Evolutionary conservation across 2,329 filamentous ascomycete genomes (phyloP), one percentile per base, ranked within the genome.

Genomic region (Trichoderma afroharzianum): DNA sequence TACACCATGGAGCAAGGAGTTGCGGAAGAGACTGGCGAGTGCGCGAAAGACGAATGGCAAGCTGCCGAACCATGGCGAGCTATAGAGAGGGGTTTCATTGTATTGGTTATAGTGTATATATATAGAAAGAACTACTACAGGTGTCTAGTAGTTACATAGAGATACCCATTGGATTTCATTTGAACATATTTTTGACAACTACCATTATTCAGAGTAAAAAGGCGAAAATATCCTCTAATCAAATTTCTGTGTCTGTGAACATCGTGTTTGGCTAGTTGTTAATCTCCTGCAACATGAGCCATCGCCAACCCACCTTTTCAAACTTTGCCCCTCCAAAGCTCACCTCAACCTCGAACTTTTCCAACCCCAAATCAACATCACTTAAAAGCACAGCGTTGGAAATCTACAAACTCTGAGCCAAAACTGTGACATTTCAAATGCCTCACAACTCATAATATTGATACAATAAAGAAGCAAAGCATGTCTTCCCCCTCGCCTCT

Each of bases 1-100:
- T 59, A 77, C 75, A 2, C 81, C 85, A 66, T 88, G 86, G 86
- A 86, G 85, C 68, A 76, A 77, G 68, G 83, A 84, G 71, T 72
- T 86, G 72, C 75, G 78, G 71, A 74, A 79, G 57, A 80, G 80
- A 68, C 75, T 86, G 70, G 77, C 75, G 57, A 77, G 73, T 18
- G 76, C 76, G 72, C 76, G 81, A 33, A 79, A 81, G 75, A 63
- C 39, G 79, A 72, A 70, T 72, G 74, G 72, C 75, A 70, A 43
- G 75, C 50, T 70, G 24, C 77, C 73, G 63, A 70, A 74, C 59
- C 77, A 77, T 63, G 73, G 80, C 72, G 76, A 81, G 71, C 70
- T 85, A 74, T 78, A 85, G 78, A 59, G 18, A 21, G 8, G 11
- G n/a, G 43, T 47, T 43, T 43, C 53, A 30, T 26, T 11, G 8